Percentiles rank a stretch among this genome's conserved stretches.
Conservation (phyloP, 2,329 filamentous ascomycete genomes). For the Trematosphaeria pertusa region DNA sequence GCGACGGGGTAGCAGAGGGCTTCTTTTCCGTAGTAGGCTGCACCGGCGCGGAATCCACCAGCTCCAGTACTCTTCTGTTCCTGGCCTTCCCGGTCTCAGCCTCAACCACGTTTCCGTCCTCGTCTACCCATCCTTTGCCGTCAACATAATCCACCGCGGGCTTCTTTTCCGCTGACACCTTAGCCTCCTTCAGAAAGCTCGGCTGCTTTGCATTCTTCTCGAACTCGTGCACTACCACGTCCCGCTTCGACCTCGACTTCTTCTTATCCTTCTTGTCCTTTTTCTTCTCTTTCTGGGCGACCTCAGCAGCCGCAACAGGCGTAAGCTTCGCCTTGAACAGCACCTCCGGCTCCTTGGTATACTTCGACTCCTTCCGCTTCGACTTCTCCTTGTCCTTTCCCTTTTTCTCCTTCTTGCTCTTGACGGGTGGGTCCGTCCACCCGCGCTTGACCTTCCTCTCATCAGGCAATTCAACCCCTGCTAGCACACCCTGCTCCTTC, state of each 20-base stretch:
- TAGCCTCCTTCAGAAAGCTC: conserved; percentile 73
- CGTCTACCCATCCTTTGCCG: conserved; percentile 87
- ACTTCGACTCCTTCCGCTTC: conserved; percentile 73
- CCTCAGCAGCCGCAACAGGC: conserved; percentile 45
- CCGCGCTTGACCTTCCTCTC: conserved; percentile 85
- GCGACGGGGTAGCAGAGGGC: conserved; percentile 22
- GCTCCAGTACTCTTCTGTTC: conserved; percentile 40
- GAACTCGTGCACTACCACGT: conserved; percentile 86
- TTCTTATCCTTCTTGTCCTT: conserved; percentile 63
- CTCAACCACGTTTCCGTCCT: conserved; percentile 78
- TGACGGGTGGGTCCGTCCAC: conserved; percentile 75
- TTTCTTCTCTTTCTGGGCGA: conserved; percentile 50
- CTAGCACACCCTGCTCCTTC: conserved; percentile 60
- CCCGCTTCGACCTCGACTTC: conserved; percentile 53
- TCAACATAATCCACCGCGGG: conserved; percentile 74
- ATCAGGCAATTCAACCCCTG: conserved; percentile 74
- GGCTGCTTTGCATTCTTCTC: conserved; percentile 83
- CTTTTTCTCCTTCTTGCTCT: conserved; percentile 56
- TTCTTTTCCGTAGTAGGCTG: conserved; percentile 21
- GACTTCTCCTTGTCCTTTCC: conserved; percentile 64
- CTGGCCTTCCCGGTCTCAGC: conserved; percentile 49
- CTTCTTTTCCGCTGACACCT: conserved; percentile 53
- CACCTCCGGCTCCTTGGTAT: conserved; percentile 80
- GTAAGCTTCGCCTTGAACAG: conserved; percentile 82
- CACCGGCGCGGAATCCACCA: conserved; percentile 31